Conservation (phyloP, 495 filamentous ascomycete genomes). For the Hypoxylon intermedium region DNA sequence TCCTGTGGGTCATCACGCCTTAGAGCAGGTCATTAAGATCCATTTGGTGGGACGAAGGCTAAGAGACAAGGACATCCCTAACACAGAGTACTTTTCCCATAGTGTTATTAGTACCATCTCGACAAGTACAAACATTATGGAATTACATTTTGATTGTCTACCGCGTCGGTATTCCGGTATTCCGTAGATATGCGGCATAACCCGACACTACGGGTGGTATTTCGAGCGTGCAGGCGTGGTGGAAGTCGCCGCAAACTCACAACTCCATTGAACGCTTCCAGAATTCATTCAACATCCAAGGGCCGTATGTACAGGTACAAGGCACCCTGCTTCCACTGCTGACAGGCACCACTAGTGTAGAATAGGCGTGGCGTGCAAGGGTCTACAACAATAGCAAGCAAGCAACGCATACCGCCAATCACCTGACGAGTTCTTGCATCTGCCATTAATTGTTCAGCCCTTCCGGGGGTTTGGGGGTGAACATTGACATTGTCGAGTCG, state of each 20-base stretch:
- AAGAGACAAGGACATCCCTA: too few relatives aligned
- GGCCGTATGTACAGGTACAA: background rate
- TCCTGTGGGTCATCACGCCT: constrained; percentile 8
- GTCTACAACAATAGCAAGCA: constrained; percentile 22
- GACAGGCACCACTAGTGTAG: constrained; percentile 25
- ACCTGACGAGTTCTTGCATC: constrained; percentile 5
- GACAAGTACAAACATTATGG: too few relatives aligned
- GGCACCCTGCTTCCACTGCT: constrained; percentile 14
- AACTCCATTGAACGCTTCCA: background rate
- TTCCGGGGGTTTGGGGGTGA: constrained; percentile 21
- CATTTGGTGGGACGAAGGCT: background rate
- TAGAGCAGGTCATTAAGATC: background rate
- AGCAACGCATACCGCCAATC: constrained; percentile 33
- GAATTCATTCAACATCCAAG: background rate
- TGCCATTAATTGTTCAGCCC: constrained; percentile 27
- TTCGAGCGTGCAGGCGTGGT: background rate
- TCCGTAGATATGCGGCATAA: constrained; percentile 17
- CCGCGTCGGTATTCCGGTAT: background rate
- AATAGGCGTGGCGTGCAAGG: constrained; percentile 26
- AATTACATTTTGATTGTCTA: too few relatives aligned
- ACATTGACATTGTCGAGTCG: background rate
- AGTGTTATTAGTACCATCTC: too few relatives aligned
- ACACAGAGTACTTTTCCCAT: too few relatives aligned
- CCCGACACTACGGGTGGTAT: constrained; percentile 12
- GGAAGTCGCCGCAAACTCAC: background rate